These are phyloP conservation scores for Wickerhamiella kurtzmanii DNA, from an alignment of 805 yeast species.

Conservation along the genomic window DNA sequence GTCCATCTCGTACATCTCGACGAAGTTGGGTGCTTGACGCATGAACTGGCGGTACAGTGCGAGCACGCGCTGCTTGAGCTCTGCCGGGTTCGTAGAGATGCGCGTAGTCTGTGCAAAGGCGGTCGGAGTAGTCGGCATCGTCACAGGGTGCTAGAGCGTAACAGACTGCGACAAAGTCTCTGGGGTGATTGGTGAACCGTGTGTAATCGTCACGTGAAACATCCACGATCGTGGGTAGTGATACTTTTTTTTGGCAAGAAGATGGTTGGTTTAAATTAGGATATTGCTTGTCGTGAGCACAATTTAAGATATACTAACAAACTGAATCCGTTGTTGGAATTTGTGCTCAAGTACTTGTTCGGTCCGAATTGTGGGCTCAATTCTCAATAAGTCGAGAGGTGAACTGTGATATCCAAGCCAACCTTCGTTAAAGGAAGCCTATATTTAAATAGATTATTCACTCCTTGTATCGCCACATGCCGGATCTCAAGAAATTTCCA, in stretches of 20 bases:
- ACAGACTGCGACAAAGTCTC: neutral
- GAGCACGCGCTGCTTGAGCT: slow-evolving; percentile 50
- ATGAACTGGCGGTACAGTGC: slow-evolving; percentile 60
- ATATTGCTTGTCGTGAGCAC: too few relatives aligned
- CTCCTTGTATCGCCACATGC: neutral
- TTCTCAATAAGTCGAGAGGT: too few relatives aligned
- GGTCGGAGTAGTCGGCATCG: slow-evolving; percentile 57
- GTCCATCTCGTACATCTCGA: slow-evolving; percentile 33
- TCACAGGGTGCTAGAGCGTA: neutral
- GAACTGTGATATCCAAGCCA: too few relatives aligned
- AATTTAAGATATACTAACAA: too few relatives aligned
- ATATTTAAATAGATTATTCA: neutral
- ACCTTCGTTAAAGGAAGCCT: too few relatives aligned
- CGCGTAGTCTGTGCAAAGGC: slow-evolving; percentile 74
- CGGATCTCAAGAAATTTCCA: neutral
- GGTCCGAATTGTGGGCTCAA: too few relatives aligned
- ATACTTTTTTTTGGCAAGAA: too few relatives aligned
- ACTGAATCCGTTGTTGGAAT: too few relatives aligned
- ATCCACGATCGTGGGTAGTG: too few relatives aligned
- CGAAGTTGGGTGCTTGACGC: slow-evolving; percentile 29
- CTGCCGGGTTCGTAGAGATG: slow-evolving; percentile 45
- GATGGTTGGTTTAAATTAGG: too few relatives aligned
- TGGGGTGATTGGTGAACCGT: neutral
- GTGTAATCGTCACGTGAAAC: neutral
- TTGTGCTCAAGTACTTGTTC: too few relatives aligned